Evolutionary conservation across 2,329 filamentous ascomycete species (phyloP).

Genomic region (Cladosporium colombiae): DNA sequence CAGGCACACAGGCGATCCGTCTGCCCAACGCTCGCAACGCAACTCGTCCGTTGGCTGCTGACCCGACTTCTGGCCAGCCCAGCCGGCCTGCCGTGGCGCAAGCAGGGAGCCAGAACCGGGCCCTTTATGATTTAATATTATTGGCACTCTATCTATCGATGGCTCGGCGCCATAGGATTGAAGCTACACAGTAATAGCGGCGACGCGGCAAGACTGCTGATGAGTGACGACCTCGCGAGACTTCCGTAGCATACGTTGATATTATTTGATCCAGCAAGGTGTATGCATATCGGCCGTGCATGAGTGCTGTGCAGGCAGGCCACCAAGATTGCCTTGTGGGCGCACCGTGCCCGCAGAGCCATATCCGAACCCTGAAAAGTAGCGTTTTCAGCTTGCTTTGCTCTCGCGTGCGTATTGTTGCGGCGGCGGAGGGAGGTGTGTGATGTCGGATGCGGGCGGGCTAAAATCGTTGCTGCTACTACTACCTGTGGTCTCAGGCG

Average conservation of each 20-base stretch:
- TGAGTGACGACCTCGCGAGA: not conserved
- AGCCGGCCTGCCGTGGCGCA: not conserved
- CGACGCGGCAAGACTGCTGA: not conserved
- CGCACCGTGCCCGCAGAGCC: conserved; percentile 3
- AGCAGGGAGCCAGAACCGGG: conserved; percentile 7
- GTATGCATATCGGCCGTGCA: conserved; percentile 17
- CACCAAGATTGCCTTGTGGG: conserved; percentile 16
- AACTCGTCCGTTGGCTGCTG: conserved; percentile 12
- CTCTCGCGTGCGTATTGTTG: not conserved
- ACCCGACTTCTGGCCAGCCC: conserved; percentile 6
- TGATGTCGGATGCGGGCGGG: conserved; percentile 16
- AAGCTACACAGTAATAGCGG: conserved; percentile 9
- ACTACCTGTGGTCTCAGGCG: conserved; percentile 13
- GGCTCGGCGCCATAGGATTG: conserved; percentile 6
- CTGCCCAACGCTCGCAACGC: conserved; percentile 14
- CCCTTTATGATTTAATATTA: conserved; percentile 6
- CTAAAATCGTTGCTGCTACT: conserved; percentile 1
- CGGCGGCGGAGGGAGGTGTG: conserved; percentile 1
- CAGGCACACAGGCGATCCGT: conserved; percentile 4
- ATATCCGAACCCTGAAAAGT: conserved; percentile 6
- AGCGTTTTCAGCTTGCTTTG: conserved; percentile 14
- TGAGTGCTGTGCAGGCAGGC: not conserved
- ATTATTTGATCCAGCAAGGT: conserved; percentile 15
- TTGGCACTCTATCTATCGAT: conserved; percentile 17
- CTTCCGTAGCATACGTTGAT: conserved; percentile 1